These are phyloP conservation scores for Coemansia sp. DNA, from an alignment of 371 early-diverging fungal genomes.

Conservation along the genomic window DNA sequence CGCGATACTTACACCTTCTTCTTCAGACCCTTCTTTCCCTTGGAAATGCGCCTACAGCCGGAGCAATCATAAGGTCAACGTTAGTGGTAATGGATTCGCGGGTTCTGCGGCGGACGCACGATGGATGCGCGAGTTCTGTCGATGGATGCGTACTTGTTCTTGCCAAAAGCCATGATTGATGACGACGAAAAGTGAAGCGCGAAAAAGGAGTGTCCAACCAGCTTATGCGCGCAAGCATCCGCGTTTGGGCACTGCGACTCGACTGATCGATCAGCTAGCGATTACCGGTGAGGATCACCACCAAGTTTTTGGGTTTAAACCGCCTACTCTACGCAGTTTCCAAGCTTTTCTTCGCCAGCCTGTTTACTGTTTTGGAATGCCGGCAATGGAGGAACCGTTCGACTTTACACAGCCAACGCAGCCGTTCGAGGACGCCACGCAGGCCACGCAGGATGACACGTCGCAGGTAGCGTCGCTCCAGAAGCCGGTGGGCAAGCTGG, in stretches of 20 bases:
- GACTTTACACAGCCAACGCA: conserved; percentile 52
- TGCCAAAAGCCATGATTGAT: conserved; percentile 91
- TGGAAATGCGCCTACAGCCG: conserved; percentile 69
- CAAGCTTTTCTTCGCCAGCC: background rate
- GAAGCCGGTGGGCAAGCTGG: conserved; percentile 46
- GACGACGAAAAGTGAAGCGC: too few species aligned
- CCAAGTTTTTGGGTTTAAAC: too few species aligned
- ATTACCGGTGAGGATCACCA: too few species aligned
- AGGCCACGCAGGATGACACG: conserved; percentile 48
- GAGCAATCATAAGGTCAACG: background rate
- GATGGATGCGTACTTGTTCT: conserved; percentile 81
- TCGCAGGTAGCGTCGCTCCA: conserved; percentile 29
- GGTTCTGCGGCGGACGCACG: background rate
- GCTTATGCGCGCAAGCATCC: too few species aligned
- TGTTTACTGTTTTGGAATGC: conserved; percentile 13
- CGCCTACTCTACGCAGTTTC: conserved; percentile 4
- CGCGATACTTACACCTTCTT: conserved; percentile 86
- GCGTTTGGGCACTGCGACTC: too few species aligned
- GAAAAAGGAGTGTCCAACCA: too few species aligned
- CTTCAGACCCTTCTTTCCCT: conserved; percentile 97
- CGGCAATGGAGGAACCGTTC: conserved; percentile 40
- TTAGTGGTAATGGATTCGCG: conserved; percentile 6
- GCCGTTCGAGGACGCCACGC: conserved; percentile 51
- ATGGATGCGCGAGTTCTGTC: conserved; percentile 5
- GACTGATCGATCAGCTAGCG: too few species aligned